Evolutionary conservation across 2,329 filamentous ascomycete species (phyloP).

Genomic region (Apiospora malaysiana): DNA sequence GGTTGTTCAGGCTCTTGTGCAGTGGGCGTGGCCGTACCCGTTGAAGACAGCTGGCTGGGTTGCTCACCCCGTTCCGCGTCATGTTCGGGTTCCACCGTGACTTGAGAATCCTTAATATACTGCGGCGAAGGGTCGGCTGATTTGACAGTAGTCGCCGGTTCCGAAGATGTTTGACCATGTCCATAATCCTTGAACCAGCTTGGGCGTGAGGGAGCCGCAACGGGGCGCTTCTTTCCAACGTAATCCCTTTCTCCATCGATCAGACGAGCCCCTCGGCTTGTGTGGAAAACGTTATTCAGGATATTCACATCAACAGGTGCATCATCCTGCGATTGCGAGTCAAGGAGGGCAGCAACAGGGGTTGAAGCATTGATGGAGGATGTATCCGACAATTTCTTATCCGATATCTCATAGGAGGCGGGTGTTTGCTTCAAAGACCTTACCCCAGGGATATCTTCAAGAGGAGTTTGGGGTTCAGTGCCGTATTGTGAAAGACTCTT

Average conservation of each 20-base stretch:
- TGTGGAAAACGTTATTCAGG: conserved; percentile 51
- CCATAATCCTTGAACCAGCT: conserved; percentile 44
- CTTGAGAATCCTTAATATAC: no score
- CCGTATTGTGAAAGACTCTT: background rate
- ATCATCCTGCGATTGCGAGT: conserved; percentile 35
- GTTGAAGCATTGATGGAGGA: background rate
- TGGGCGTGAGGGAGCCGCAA: conserved; percentile 32
- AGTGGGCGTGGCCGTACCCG: background rate
- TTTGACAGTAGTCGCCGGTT: conserved; percentile 20
- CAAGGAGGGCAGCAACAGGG: background rate
- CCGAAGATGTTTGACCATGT: conserved; percentile 32
- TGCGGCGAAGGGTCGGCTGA: conserved; percentile 17
- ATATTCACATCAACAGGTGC: conserved; percentile 49
- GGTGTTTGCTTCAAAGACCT: background rate
- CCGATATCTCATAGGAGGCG: background rate
- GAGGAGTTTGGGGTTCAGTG: background rate
- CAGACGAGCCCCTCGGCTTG: conserved; percentile 51
- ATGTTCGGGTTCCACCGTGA: background rate
- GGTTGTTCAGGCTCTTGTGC: background rate
- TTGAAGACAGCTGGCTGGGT: background rate
- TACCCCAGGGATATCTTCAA: background rate
- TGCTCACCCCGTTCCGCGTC: background rate
- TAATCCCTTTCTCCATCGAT: conserved; percentile 40
- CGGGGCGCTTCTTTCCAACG: conserved; percentile 29
- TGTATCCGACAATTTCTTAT: background rate